Base-by-base conservation (phyloP, 306 rosid species). In the Dalbergia oliveri region DNA sequence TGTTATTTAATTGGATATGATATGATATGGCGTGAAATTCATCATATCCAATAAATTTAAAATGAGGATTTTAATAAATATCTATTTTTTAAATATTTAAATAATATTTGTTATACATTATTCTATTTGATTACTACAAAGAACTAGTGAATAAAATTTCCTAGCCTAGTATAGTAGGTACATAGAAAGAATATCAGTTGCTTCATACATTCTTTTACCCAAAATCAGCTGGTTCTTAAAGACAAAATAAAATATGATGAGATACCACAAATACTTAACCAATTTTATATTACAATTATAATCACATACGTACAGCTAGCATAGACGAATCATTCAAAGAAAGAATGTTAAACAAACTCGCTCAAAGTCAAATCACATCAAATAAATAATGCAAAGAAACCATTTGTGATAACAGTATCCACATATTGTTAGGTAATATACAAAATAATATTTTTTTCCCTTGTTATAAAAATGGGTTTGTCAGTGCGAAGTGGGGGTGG, bases 241-340 rank as follows among this genome's bases (percentile, higher is more conserved):
- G 6, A 15, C 3, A 63, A 34, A 63, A 63, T 6, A 63, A 31
- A 62, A 62, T 5, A 62, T 4, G 43, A 13, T 2, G 4, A 31
- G 43, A 14, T 62, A 62, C 19, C 4, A 11, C 11, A 60, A 60
- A 11, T 8, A 26, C 31, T 26, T 5, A 26, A 37, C 21, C 21
- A 23, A 21, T 59, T 43, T 43, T 43, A 43, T 8, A 59, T 19
- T 23, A 59, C 21, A 59, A 21, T 21, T 23, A 11, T 60, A 31
- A 26, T 26, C 13, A 37, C 6, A 63, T 15, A 5, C 51, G 35
- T 66, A 41, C 53, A 66, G 9, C 31, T 65, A 37, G 15, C 50
- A 65, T 65, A 66, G 26, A 14, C 8, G 33, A 66, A 66, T 66
- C 51, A 16, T 66, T 18, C 14, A 66, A 66, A n/a, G 16, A 43